Base-by-base conservation (phyloP, 2,329 filamentous ascomycete genomes). In the Penicillium fuscoglaucum region DNA sequence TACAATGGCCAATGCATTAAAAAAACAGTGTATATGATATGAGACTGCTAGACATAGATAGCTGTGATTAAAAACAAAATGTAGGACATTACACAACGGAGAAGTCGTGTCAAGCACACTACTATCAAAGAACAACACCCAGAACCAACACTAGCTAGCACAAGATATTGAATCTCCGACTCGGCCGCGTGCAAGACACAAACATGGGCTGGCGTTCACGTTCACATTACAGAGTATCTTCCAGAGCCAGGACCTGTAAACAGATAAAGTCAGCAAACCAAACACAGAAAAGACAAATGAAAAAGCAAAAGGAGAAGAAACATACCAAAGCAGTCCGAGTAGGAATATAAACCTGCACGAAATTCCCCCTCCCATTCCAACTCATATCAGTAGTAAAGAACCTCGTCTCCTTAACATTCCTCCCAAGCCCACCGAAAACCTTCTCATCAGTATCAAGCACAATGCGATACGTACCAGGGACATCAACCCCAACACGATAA, bases 361-460 rank as follows among this genome's bases (percentile, higher is more conserved):
- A 97, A 77, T 98, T 98, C 79, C 85, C 89, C 61, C 95, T 82
- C 15, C 85, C 85, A 72, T 98, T 98, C 95, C 95, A 98, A 61
- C 85, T 83, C 79, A 97, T 85, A 15, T 91, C 86, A 6, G 91
- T 96, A 0, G 95, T 98, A 74, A 96, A 97, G 81, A 95, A 98
- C 35, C 91, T 83, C 2, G 91, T 95, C n/a, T 79, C 83, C 64
- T 90, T 86, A 56, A 91, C 87, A 52, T 97, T 84, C 31, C 93
- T 85, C 31, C 84, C 86, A 64, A 91, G 86, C 0, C 95, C 95
- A 29, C 95, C 95, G 67, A 91, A 90, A 1, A 85, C 85, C 68
- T 86, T 82, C 49, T 83, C 81, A 74, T 99, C 95, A 0, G 88
- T 88, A 75, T 93, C 91, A 44, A 99, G 81, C 4, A 96, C 88